Conservation (phyloP, 2,329 filamentous ascomycete genomes). For the Periglandula ipomoeae region DNA sequence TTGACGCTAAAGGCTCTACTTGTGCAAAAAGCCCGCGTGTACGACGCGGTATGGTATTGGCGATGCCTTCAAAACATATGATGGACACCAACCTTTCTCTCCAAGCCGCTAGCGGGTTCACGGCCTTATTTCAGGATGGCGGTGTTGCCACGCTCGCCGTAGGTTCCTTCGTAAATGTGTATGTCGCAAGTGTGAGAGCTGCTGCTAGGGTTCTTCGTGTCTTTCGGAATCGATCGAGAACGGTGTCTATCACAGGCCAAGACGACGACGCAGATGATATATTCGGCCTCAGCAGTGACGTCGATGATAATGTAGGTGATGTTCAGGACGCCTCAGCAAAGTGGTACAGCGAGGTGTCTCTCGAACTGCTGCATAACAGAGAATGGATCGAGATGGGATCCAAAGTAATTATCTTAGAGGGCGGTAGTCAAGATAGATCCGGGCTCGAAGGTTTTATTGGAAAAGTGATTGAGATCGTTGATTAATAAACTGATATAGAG, state of each 20-base stretch:
- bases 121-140: conserved; percentile 58
- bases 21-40: conserved; percentile 31
- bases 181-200: conserved; percentile 78
- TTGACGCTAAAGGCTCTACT: conserved; percentile 1
- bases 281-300: conserved; percentile 46
- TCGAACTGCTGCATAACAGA: conserved; percentile 59
- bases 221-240: conserved; percentile 17
- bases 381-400: conserved; percentile 69
- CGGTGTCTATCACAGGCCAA: conserved; percentile 16
- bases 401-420: conserved; percentile 62
- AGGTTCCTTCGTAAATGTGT: conserved; percentile 69
- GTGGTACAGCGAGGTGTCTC: conserved; percentile 41
- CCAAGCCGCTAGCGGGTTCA: conserved; percentile 58
- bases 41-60: conserved; percentile 77
- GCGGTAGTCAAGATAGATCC: conserved; percentile 55
- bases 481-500: conserved; percentile 26
- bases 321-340: conserved; percentile 14
- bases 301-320: conserved; percentile 26
- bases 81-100: conserved; percentile 46
- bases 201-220: conserved; percentile 64
- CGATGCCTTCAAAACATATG: conserved; percentile 52
- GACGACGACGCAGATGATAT: conserved; percentile 42
- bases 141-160: conserved; percentile 53
- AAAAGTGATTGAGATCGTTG: conserved; percentile 51
- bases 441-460: conserved; percentile 68